Conservation (phyloP, 805 yeast genomes). For the Wickerhamomyces hampshirensis region DNA sequence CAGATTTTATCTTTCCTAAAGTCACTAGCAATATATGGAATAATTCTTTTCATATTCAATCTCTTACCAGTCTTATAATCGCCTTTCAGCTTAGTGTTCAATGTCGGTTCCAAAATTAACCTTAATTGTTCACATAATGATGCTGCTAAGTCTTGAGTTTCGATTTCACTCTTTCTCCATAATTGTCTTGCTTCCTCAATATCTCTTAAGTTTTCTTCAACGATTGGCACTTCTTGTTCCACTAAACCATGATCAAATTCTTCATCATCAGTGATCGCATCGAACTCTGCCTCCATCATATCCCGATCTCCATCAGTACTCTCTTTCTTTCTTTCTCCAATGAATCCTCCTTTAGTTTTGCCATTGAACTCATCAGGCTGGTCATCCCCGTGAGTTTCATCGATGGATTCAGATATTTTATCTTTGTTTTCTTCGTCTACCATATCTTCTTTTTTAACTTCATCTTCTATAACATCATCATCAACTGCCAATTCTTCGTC, state of each 20-base stretch:
- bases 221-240: slow-evolving; percentile 22
- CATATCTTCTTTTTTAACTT: slow-evolving; percentile 28
- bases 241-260: slow-evolving; percentile 21
- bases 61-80: slow-evolving; percentile 97
- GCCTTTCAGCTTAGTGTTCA: slow-evolving; percentile 92
- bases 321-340: slow-evolving; percentile 40
- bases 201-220: slow-evolving; percentile 36
- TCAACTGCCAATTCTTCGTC: slow-evolving; percentile 81
- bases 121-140: slow-evolving; percentile 89
- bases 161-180: slow-evolving; percentile 79
- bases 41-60: slow-evolving; percentile 93
- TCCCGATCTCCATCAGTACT: slow-evolving; percentile 29
- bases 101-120: slow-evolving; percentile 88
- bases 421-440: slow-evolving; percentile 24
- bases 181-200: slow-evolving; percentile 65
- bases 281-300: slow-evolving; percentile 25
- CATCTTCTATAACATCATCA: slow-evolving; percentile 47
- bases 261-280: slow-evolving; percentile 16
- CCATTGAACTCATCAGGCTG: slow-evolving; percentile 44
- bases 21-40: slow-evolving; percentile 96
- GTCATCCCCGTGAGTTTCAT: slow-evolving; percentile 25
- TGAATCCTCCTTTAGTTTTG: slow-evolving; percentile 44
- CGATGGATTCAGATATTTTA: slow-evolving; percentile 24
- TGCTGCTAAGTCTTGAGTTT: slow-evolving; percentile 85
- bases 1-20: slow-evolving; percentile 97